Base-by-base conservation (phyloP, 108 stramenopile genomes). In the Stephanodiscus minutulus region DNA sequence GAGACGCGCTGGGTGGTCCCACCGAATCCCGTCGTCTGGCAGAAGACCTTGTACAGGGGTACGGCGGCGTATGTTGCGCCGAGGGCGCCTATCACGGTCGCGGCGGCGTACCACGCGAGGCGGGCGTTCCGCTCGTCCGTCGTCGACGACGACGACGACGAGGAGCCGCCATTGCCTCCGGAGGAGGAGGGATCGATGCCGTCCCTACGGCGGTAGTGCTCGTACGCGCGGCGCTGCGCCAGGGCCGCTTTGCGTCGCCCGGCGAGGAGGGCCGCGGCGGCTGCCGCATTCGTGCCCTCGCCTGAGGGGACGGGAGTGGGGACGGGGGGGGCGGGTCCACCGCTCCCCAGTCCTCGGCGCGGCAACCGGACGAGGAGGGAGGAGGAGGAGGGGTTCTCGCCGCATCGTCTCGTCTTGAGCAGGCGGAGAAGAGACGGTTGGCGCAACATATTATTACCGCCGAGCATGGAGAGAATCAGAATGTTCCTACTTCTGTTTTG, bases 1-100 rank as follows among this genome's bases (percentile, higher is more conserved):
- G 72, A 78, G 3, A 94, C 90, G 8, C 93, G 80, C 72, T 98
- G 98, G 10, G 97, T 98, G 0, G 98, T 98, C 4, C 98, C 98
- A 10, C 99, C 99, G 80, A 98, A 99, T 0, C 99, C 99, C 0
- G 99, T 99, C 7, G 92, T 94, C 75, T 98, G 97, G 81, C 99
- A 99, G 70, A 99, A 99, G n/a, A 96, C 88, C 64, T 99, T 98
- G 87, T 99, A 99, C 25, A 98, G 75, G 0, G 99, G 99, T 1
- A 98, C 99, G 3, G 98, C 88, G n/a, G 98, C 97, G 71, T 99
- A 99, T 44, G 94, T 88, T 15, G 94, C 94, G 18, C 91, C 94
- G 0, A 95, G 28, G 0, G 90, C 91, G 10, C 94, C 94, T 1
- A 95, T 71, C 0, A 89, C 91, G 21, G 88, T 82, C 22, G 94